Evolutionary conservation across 2,329 filamentous ascomycete genomes (phyloP), one percentile per base, ranked within the genome.

Genomic region (Cladophialophora chaetospira): DNA sequence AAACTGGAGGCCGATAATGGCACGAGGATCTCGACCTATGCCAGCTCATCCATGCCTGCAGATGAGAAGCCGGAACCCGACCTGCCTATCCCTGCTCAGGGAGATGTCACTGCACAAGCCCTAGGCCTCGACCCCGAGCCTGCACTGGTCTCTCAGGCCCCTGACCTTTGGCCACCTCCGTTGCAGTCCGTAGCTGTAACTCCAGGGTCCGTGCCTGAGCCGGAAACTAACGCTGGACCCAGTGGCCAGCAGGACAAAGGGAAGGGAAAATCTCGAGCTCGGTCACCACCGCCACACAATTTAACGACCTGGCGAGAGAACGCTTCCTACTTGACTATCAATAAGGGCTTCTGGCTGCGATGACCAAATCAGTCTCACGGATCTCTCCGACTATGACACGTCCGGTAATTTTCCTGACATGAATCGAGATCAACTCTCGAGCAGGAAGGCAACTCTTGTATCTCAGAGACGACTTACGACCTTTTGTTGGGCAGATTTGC

Each of bases 261-360:
- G 10, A 53, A 53, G 36, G 40, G 49, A 13, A 53, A 53, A 25
- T 26, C 5, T 2, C n/a, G 15, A 15, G 38, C 48, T 17, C 23
- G 8, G 23, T 25, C 23, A 44, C 42, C 42, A n/a, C 25, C 2
- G 1, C 33, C 33, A 36, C 29, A 17, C 25, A 19, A 21, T 6
- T 19, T 28, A 21, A 29, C 9, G 19, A 58, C 49, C 4, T 61
- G 66, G 42, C 65, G 68, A 52, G 68, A 70, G 31, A 59, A 49
- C 11, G 68, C 68, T 8, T 63, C 67, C 61, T 65, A 70, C 56
- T 54, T 67, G 10, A 47, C 50, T n/a, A 67, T 70, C 36, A 51
- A 54, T n/a, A 60, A 56, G 43, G 68, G 68, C 25, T 70, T 65
- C 50, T 69, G 68, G 68, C 53, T 70, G 47, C 59, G 64, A 42